Percentiles rank a stretch among this genome's conserved stretches.
Evolutionary conservation across 257 asterid genomes (phyloP).

Genomic region (Nicotiana attenuata): DNA sequence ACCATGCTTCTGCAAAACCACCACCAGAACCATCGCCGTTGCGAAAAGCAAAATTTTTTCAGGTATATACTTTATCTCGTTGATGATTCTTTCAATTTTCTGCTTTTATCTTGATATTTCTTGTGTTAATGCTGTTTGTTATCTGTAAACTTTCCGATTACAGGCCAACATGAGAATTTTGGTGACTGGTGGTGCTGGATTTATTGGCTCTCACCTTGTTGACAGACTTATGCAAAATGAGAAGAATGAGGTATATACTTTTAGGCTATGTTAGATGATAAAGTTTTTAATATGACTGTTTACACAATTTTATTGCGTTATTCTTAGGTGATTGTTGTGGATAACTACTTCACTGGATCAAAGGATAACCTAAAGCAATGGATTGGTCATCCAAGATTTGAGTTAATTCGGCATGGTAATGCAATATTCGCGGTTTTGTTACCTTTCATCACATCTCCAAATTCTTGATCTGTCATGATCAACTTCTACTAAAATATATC

Average conservation of each 20-base stretch:
- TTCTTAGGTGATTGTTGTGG: conserved; percentile 78
- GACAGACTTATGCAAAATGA: conserved; percentile 92
- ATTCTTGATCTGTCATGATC: not conserved
- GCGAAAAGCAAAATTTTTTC: conserved; percentile 81
- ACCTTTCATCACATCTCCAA: not conserved
- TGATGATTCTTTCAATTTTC: not conserved
- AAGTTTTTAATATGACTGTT: not conserved
- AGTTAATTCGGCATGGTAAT: conserved; percentile 94
- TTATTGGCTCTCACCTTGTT: conserved; percentile 97
- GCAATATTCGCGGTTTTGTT: not conserved
- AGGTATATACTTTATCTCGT: conserved; percentile 35
- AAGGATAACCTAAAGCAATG: conserved; percentile 88
- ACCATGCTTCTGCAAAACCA: conserved; percentile 50
- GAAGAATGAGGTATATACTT: conserved; percentile 72
- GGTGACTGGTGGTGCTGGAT: conserved; percentile 99
- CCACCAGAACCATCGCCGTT: conserved; percentile 99
- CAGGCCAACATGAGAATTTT: conserved; percentile 97
- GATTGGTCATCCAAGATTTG: conserved; percentile 97
- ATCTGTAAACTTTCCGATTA: not conserved
- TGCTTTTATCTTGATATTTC: not conserved
- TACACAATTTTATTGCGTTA: not conserved
- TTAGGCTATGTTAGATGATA: not conserved
- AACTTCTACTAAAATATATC: not conserved
- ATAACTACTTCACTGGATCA: conserved; percentile 95
- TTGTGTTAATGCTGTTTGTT: not conserved